A percentile compares a stretch with the other conserved stretches of the same genome.
phyloP scores from a whole-genome alignment of 345 rosid genomes.

The Brassica juncea region DNA sequence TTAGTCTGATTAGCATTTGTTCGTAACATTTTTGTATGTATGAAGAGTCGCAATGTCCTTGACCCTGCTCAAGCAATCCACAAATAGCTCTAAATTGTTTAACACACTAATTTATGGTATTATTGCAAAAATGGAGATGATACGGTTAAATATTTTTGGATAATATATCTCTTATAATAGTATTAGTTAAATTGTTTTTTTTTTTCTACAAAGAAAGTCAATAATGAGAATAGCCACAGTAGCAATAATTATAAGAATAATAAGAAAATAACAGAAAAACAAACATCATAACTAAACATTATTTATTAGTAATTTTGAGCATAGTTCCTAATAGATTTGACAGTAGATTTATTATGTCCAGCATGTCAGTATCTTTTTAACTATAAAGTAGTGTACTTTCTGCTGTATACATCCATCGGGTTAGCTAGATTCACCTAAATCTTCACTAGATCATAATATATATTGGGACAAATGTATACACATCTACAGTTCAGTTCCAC shows the following conservation, averaged over 20 bases:
- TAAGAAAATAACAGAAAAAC: neutral
- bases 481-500: neutral
- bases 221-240: neutral
- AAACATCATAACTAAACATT: neutral
- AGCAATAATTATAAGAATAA: neutral
- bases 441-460: neutral
- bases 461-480: neutral
- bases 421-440: neutral
- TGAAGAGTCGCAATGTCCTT: neutral
- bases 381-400: neutral
- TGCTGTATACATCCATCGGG: neutral
- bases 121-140: neutral
- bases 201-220: neutral
- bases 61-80: neutral
- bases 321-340: neutral
- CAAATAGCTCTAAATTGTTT: too few relatives aligned
- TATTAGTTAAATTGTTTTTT: neutral
- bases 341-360: neutral
- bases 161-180: neutral
- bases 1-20: too few relatives aligned
- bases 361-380: neutral
- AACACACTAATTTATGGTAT: neutral
- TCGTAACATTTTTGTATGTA: neutral
- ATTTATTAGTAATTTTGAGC: neutral
- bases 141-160: neutral